Percentiles rank a stretch among this genome's conserved stretches.
These are phyloP conservation scores for Chlamydomonas eustigma DNA, from an alignment of 139 green algal species.

Conservation along the genomic window DNA sequence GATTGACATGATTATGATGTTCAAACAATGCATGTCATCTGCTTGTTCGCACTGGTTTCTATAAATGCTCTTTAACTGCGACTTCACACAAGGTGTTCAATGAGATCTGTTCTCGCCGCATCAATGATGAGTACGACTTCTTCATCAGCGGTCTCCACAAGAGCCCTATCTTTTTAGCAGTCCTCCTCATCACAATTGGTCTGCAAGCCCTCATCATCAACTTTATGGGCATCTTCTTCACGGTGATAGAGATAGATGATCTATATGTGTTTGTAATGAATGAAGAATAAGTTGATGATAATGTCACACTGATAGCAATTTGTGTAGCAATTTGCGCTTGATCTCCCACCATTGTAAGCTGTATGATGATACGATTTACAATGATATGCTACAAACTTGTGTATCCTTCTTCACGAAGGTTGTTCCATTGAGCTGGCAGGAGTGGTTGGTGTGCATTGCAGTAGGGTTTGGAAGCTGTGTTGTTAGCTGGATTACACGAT, in stretches of 20 bases:
- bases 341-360: too few relatives aligned
- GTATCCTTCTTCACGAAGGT: too few relatives aligned
- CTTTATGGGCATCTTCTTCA: background rate
- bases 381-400: too few relatives aligned
- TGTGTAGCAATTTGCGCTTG: too few relatives aligned
- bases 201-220: constrained; percentile 49
- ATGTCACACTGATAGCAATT: too few relatives aligned
- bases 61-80: background rate
- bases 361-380: too few relatives aligned
- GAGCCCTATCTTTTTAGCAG: constrained; percentile 74
- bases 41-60: background rate
- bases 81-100: background rate
- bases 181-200: too few relatives aligned
- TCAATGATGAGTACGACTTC: constrained; percentile 88
- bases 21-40: background rate
- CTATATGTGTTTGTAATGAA: too few relatives aligned
- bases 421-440: background rate
- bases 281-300: too few relatives aligned
- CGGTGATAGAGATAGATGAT: too few relatives aligned
- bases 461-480: background rate
- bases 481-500: background rate
- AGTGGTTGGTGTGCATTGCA: background rate
- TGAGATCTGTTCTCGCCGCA: constrained; percentile 81
- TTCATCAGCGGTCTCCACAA: constrained; percentile 58
- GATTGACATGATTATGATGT: background rate